These are phyloP conservation scores for Ilyonectria mors-panacis DNA, from an alignment of 2,329 filamentous ascomycete genomes.

Conservation along the genomic window DNA sequence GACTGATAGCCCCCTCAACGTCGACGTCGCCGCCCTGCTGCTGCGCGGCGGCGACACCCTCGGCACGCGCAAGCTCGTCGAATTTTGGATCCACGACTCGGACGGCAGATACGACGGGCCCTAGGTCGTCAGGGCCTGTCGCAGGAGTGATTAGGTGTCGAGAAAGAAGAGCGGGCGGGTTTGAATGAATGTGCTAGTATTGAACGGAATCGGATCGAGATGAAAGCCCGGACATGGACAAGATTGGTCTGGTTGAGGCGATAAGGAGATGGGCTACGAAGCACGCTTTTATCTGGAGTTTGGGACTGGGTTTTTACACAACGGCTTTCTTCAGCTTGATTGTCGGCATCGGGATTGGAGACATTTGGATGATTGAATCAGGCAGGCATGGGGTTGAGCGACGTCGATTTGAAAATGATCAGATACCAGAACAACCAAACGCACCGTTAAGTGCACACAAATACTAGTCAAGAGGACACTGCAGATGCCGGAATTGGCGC, in stretches of 20 bases:
- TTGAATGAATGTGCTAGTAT: background rate
- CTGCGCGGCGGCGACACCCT: constrained; percentile 77
- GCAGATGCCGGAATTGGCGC: background rate
- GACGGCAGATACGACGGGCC: constrained; percentile 55
- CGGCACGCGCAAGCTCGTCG: constrained; percentile 78
- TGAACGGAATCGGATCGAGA: background rate
- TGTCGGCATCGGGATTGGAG: constrained; percentile 25
- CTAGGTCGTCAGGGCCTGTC: constrained; percentile 35
- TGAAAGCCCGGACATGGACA: background rate
- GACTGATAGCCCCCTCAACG: constrained; percentile 82
- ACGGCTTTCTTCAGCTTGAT: constrained; percentile 19
- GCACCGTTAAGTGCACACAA: background rate
- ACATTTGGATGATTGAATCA: constrained; percentile 22
- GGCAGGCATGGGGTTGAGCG: constrained; percentile 25
- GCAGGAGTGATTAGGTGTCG: background rate
- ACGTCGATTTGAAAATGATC: constrained; percentile 27
- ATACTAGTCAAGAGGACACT: background rate
- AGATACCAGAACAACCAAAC: constrained; percentile 30
- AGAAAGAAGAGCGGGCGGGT: background rate
- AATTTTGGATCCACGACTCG: constrained; percentile 73
- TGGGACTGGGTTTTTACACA: constrained; percentile 28
- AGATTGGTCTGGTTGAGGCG: background rate
- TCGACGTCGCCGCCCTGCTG: constrained; percentile 82
- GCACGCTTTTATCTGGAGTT: constrained; percentile 37
- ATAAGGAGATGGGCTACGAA: background rate